These are phyloP conservation scores for Pachyrhizus erosus DNA, from an alignment of 306 rosid species.

Conservation along the genomic window DNA sequence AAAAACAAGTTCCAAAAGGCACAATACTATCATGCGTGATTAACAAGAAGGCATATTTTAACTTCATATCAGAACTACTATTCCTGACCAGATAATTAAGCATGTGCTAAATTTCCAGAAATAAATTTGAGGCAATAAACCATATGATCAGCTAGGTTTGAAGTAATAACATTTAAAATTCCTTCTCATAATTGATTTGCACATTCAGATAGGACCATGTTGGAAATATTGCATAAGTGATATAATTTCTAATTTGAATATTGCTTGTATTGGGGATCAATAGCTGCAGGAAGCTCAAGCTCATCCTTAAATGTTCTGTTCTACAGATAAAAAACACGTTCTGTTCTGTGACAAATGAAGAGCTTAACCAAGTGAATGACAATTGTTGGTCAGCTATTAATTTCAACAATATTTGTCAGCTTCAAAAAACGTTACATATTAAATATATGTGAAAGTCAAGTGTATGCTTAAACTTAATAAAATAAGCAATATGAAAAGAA, in stretches of 20 bases:
- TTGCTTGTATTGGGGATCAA: background rate
- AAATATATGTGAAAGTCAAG: background rate
- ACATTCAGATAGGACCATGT: conserved; percentile 10
- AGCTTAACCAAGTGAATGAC: background rate
- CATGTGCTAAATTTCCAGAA: background rate
- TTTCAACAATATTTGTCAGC: background rate
- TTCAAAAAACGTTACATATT: background rate
- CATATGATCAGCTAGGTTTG: background rate
- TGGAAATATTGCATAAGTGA: background rate
- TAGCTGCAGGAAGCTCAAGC: background rate
- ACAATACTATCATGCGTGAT: background rate
- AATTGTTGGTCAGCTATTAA: background rate
- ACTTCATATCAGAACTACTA: background rate
- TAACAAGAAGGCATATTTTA: background rate
- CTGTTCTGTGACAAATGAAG: background rate
- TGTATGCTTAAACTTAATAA: background rate
- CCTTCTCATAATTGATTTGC: conserved; percentile 27
- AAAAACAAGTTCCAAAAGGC: conserved; percentile 10
- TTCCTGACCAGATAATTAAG: background rate
- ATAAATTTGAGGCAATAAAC: background rate
- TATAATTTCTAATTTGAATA: background rate
- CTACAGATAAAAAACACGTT: too few relatives aligned
- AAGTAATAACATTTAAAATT: background rate
- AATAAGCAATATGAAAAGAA: background rate
- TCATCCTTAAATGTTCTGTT: conserved; percentile 17